Base-by-base conservation (phyloP, 176 grass and related monocot species). In the Avena insularis region DNA sequence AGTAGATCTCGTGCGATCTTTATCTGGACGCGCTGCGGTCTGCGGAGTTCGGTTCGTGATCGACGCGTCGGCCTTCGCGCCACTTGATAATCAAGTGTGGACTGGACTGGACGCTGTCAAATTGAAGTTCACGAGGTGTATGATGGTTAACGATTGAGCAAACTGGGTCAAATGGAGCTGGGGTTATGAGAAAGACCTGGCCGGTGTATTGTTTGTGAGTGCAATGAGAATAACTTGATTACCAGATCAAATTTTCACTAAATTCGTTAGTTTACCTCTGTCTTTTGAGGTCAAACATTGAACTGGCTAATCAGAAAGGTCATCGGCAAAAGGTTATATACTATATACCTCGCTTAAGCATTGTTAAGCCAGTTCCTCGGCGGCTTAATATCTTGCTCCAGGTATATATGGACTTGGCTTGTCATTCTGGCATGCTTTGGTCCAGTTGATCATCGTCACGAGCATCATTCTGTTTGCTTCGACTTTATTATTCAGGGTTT, bases 11-110 rank as follows among this genome's bases (percentile, higher is more conserved):
- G 50, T 45, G 53, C 12, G 23, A 83, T 84, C 63, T 88, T 82
- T 76, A 67, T 82, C 58, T 76, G 47, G 31, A 43, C 48, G 36
- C 16, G 74, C 75, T 55, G 79, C 46, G 79, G 86, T 77, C 74
- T 16, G 73, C 27, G 73, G 73, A 75, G 47, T 21, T 75, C 48
- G 13, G 35, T 16, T 76, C 47, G 70, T 43, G 48, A 82, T 7
- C 27, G 71, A 76, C 79, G 75, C 71, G 79, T 71, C 57, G 58
- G 27, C 74, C 9, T 77, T 77, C 50, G 74, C 25, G 25, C 74
- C 74, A 77, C 74, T 55, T 54, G 74, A 16, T 77, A 29, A 29
- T 13, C 15, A 12, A 9, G 8, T 29, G 14, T 29, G 4, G 11
- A 5, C 17, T 64, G 0, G 4, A 64, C 2, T 53, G 48, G 73